Base-by-base conservation (phyloP, 768 basidiomycete genomes). In the Hericium alpestre region DNA sequence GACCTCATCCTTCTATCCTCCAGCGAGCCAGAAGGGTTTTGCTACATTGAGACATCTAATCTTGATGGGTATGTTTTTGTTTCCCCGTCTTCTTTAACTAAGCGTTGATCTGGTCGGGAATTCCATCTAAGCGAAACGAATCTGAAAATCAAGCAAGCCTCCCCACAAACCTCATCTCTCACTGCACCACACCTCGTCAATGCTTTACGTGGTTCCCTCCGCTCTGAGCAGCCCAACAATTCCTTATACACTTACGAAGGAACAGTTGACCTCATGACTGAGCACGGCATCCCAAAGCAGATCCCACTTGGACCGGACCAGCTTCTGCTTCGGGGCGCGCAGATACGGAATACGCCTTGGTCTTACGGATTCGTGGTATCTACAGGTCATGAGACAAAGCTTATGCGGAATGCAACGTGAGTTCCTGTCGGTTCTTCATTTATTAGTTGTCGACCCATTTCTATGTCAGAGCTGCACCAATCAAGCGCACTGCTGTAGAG, bases 341-440 rank as follows among this genome's bases (percentile, higher is more conserved):
- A 99, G 68, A 69, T 99, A 56, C 79, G 96, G 56, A 99, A 99
- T 69, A 98, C 96, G 2, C 84, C 87, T 9, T 99, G 96, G 96
- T 81, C 90, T 27, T 98, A 97, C 69, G 95, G 94, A 12, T 67
- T 99, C 8, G 86, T 86, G 38, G 88, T 98, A 43, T 97, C 93
- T 64, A 95, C 93, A 0, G 96, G 96, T 0, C 96, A 98, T 66
- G 94, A 99, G 75, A 98, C 96, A 18, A 99, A 99, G 70, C 71
- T 99, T 39, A 94, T 98, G 93, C 81, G 91, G 58, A 98, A 98
- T 65, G 95, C 96, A 46, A 97, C 94, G 93, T 93, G 66, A 73
- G 91, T 76, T 0, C 23, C 39, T 38, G 18, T 25, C 10, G 13
- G 7, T 32, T 7, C 32, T 32, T 32, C 32, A 32, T 32, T 32